Evolutionary conservation across 169 alveolate species (phyloP).

Genomic region (Besnoitia besnoiti): DNA sequence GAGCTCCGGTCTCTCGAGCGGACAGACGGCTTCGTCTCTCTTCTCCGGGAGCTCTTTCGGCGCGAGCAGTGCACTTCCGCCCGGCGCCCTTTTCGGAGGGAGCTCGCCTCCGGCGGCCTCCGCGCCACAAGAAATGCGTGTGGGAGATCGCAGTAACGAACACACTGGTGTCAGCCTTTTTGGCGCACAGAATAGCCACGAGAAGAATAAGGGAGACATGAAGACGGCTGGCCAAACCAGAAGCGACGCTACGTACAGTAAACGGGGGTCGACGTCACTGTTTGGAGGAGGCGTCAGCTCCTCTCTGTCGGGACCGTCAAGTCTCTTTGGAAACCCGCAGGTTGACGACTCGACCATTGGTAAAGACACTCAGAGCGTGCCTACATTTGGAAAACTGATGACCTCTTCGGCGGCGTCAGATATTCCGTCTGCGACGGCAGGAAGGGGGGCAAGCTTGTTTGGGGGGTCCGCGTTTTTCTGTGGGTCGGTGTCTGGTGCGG

Average conservation of each 20-base stretch:
- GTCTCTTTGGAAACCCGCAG: not conserved
- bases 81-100: not conserved
- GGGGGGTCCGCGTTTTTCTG: not conserved
- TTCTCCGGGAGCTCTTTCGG: not conserved
- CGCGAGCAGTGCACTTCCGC: not conserved
- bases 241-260: not conserved
- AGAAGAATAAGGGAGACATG: not conserved
- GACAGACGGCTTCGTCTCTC: not conserved
- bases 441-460: not conserved
- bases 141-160: not conserved
- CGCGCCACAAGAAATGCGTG: not conserved
- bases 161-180: not conserved
- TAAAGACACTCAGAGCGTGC: not conserved
- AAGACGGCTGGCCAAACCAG: not conserved
- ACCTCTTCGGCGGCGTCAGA: not conserved
- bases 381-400: not conserved
- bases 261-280: not conserved
- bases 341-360: not conserved
- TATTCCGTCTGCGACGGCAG: not conserved
- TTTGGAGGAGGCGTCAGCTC: not conserved
- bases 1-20: not conserved
- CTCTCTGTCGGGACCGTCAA: not conserved
- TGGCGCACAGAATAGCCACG: not conserved
- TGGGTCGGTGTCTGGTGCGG: not conserved
- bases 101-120: not conserved